Base-by-base conservation (phyloP, 164 flowering plant genomes). In the Sextonia rubra region DNA sequence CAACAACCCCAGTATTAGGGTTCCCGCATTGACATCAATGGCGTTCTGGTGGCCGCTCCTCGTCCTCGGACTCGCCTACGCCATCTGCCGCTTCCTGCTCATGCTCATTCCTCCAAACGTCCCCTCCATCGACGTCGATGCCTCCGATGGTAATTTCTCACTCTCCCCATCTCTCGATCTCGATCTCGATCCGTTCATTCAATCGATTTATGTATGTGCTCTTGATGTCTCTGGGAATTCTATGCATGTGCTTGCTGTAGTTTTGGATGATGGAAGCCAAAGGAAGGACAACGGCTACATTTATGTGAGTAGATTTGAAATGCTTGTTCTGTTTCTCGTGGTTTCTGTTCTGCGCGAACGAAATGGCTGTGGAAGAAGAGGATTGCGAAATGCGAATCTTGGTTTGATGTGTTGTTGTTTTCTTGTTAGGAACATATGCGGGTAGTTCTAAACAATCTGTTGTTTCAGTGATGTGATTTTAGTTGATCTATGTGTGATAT, bases 61-160 rank as follows among this genome's bases (percentile, higher is more conserved):
- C 26, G 98, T 93, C 29, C 79, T 95, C 49, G 93, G 79, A 5
- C 60, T 93, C 61, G 94, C 99, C 26, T 88, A 77, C 71, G 97
- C 80, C 73, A 80, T 95, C 84, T 95, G 99, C 74, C 84, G 81
- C 44, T 85, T 93, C 80, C 78, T 95, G 52, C 74, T 95, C 44
- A 89, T 93, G 95, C 98, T 95, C 81, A 90, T 95, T 71, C 98
- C 99, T 78, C 87, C 94, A 11, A 93, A 90, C 72, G 97, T 95
- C n/a, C 97, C 99, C 76, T 91, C 98, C 26, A 93, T 95, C 32
- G 94, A 95, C 29, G 98, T 95, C 75, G 97, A 95, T 74, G 83
- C 91, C 68, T 93, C 98, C 60, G 99, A 95, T 49, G 90, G 99
- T 95, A 79, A 15, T 25, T 49, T 52, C 14, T 60, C 18, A 44